Evolutionary conservation across 2,329 filamentous ascomycete genomes (phyloP), one percentile per base, ranked within the genome.

Genomic region (Colletotrichum sp.): DNA sequence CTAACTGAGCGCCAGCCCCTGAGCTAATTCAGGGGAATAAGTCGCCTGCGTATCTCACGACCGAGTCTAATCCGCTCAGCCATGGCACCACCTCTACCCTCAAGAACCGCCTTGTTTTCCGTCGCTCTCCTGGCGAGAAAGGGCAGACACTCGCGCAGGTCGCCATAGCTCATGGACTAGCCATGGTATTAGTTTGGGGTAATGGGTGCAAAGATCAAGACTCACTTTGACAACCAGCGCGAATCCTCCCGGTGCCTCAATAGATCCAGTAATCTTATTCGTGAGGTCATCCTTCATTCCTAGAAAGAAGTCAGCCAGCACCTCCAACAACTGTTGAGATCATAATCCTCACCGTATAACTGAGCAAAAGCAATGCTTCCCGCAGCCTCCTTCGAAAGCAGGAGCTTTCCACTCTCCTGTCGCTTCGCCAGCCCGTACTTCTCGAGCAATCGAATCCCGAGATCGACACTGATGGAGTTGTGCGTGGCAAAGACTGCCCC

Each of bases 401-500:
- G 15, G 15, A 66, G 24, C 10, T 9, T 52, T 3, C 24, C 36
- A 32, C 16, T 39, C 21, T 49, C 24, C 16, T 66, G 15, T 1
- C 26, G 24, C 26, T 49, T 18, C 4, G 63, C 63, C 36, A 52
- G 28, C 2, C 36, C 36, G 26, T 66, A 30, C 3, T 66, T 18
- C 34, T 66, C 36, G 10, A 66, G 15, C 34, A 49, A 66, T 52
- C 24, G 21, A 0, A 52, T 32, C 4, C 24, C 63, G 26, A 34
- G 16, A n/a, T 32, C 28, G 28, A 34, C 28, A 1, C 59, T 32
- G 28, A 32, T 65, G 24, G 69, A 71, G 16, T 71, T 65, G n/a
- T 71, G 69, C 16, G 28, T 49, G 16, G 60, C 59, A 62, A 71
- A 66, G 26, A 49, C 73, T 6, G 62, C 78, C 3, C 75, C 60